Evolutionary conservation across 1,284 basidiomycete genomes (phyloP).

Genomic region (Omphalotus olearius): DNA sequence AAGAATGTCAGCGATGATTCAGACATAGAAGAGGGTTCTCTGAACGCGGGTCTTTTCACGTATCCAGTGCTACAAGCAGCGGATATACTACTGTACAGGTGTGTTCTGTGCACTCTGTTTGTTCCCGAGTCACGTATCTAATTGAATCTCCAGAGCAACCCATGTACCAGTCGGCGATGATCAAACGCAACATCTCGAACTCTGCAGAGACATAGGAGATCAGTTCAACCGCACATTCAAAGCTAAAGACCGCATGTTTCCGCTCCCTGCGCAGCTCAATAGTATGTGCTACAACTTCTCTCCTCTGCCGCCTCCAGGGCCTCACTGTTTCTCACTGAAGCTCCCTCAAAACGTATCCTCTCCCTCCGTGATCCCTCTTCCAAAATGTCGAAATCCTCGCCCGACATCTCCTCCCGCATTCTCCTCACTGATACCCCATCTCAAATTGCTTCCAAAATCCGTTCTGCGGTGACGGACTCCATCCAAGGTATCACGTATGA

Average conservation of each 20-base stretch:
- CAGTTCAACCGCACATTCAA: constrained; percentile 74
- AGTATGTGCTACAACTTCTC: constrained; percentile 46
- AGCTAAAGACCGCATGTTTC: constrained; percentile 53
- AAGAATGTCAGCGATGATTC: constrained; percentile 59
- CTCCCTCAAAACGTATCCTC: constrained; percentile 72
- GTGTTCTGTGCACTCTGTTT: constrained; percentile 17
- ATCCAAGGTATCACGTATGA: constrained; percentile 73
- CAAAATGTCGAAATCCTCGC: constrained; percentile 96
- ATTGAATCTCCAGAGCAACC: constrained; percentile 56
- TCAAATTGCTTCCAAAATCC: constrained; percentile 71
- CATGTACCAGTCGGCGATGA: constrained; percentile 96
- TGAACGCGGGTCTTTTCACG: constrained; percentile 84
- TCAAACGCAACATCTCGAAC: constrained; percentile 90
- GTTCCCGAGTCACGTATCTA: neutral
- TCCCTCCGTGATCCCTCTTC: constrained; percentile 82
- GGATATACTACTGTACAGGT: constrained; percentile 87
- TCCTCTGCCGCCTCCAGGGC: neutral
- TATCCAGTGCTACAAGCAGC: constrained; percentile 95
- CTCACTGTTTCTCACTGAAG: constrained; percentile 34
- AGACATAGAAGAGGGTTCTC: constrained; percentile 76
- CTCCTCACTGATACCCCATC: constrained; percentile 73
- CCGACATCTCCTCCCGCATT: constrained; percentile 78
- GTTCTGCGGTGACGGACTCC: constrained; percentile 84
- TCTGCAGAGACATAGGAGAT: constrained; percentile 81
- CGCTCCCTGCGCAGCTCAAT: constrained; percentile 68